Percentiles rank a stretch among this genome's conserved stretches.
Conservation (phyloP, 345 rosid species). For the Aquilaria malaccensis region DNA sequence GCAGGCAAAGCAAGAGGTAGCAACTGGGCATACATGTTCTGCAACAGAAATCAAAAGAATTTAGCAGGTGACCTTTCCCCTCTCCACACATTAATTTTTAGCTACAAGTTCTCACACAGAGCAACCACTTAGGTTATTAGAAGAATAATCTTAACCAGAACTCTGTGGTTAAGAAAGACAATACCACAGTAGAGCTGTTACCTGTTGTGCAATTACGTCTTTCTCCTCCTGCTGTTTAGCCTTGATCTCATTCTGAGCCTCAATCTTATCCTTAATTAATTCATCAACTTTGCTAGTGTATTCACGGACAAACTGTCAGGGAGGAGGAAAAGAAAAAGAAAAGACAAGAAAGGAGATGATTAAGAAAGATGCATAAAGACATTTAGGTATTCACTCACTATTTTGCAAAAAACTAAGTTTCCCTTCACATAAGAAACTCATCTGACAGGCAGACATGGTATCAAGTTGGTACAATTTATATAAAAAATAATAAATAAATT, state of each 20-base stretch:
- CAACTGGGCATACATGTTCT: slow-evolving; percentile 94
- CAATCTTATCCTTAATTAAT: slow-evolving; percentile 68
- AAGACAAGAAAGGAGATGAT: not conserved
- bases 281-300: slow-evolving; percentile 79
- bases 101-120: not conserved
- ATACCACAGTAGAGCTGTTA: slow-evolving; percentile 16
- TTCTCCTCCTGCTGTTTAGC: slow-evolving; percentile 73
- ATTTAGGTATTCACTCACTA: too few relatives aligned
- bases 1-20: slow-evolving; percentile 88
- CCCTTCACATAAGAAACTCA: too few relatives aligned
- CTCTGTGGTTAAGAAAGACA: not conserved
- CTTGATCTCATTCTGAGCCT: slow-evolving; percentile 55
- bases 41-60: slow-evolving; percentile 10
- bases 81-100: not conserved
- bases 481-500: too few relatives aligned
- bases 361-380: not conserved
- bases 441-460: too few relatives aligned
- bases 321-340: not conserved
- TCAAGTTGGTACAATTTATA: too few relatives aligned
- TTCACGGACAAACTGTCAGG: slow-evolving; percentile 65
- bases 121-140: too few relatives aligned
- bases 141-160: not conserved
- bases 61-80: not conserved
- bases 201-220: slow-evolving; percentile 83
- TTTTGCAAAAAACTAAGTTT: too few relatives aligned